These are phyloP conservation scores for Podochytrium sp. DNA, from an alignment of 192 early-diverging fungal species.

Conservation along the genomic window DNA sequence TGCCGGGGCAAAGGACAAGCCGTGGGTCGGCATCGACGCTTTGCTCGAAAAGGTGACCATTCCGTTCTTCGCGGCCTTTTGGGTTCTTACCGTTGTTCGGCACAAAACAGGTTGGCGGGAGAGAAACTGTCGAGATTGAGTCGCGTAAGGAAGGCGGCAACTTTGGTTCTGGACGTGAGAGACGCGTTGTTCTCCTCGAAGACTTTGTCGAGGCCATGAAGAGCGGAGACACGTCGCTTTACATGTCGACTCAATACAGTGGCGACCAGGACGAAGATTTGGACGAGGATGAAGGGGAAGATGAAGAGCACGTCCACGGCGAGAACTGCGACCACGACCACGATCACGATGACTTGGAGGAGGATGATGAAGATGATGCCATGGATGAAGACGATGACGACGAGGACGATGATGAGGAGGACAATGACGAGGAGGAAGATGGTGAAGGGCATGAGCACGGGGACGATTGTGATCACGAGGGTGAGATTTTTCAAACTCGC, in stretches of 20 bases:
- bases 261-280: neutral
- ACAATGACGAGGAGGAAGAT: constrained; percentile 1
- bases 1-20: neutral
- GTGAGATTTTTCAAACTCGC: neutral
- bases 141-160: neutral
- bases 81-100: neutral
- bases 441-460: constrained; percentile 8
- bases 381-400: too few relatives aligned
- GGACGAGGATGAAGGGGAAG: neutral
- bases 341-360: constrained; percentile 5
- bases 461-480: neutral
- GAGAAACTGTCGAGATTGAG: constrained; percentile 7
- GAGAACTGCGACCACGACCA: neutral
- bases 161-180: constrained; percentile 31
- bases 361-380: constrained; percentile 3
- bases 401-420: neutral
- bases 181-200: constrained; percentile 20
- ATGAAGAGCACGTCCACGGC: neutral
- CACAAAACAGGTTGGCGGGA: neutral
- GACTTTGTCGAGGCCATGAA: constrained; percentile 32
- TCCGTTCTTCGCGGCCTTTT: neutral
- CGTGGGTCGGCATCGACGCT: constrained; percentile 2
- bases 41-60: neutral
- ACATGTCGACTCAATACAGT: constrained; percentile 45
- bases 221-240: constrained; percentile 30